Conservation (phyloP, 805 yeast species). For the Millerago galiae region DNA sequence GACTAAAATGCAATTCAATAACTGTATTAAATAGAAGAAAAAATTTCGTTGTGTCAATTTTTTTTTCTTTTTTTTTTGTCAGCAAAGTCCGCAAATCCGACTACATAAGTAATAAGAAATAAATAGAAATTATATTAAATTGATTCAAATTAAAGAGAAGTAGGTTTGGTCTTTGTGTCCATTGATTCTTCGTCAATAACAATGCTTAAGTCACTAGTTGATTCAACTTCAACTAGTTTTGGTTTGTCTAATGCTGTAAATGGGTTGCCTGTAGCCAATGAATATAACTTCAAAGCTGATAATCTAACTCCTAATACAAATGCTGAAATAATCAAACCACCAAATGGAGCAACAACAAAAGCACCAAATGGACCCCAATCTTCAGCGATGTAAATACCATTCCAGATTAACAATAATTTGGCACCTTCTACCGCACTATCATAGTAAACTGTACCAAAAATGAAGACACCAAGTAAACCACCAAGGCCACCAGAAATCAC, state of each 20-base stretch:
- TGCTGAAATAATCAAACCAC: conserved; percentile 58
- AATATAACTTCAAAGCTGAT: conserved; percentile 19
- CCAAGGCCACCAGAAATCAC: conserved; percentile 80
- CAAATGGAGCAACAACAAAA: conserved; percentile 83
- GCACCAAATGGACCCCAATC: conserved; percentile 98
- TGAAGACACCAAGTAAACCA: conserved; percentile 70
- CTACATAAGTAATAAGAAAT: neutral
- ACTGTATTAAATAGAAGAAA: neutral
- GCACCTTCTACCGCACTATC: conserved; percentile 72
- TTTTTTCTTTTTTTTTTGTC: neutral
- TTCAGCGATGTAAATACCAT: conserved; percentile 62
- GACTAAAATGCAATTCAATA: conserved; percentile 2
- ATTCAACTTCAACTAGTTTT: neutral
- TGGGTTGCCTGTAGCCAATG: conserved; percentile 15
- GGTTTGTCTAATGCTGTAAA: conserved; percentile 31
- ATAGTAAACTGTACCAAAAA: conserved; percentile 80
- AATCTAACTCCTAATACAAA: conserved; percentile 46
- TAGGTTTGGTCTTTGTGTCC: neutral
- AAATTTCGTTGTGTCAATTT: conserved; percentile 1
- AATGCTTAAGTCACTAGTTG: too few relatives aligned
- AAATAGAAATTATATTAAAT: neutral
- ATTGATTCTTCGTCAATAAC: conserved; percentile 5
- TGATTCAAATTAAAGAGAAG: too few relatives aligned
- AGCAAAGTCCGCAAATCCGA: neutral
- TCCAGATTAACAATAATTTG: conserved; percentile 61